Evolutionary conservation across 192 early-diverging fungal genomes (phyloP).

Genomic region (Backusella morwellensis): DNA sequence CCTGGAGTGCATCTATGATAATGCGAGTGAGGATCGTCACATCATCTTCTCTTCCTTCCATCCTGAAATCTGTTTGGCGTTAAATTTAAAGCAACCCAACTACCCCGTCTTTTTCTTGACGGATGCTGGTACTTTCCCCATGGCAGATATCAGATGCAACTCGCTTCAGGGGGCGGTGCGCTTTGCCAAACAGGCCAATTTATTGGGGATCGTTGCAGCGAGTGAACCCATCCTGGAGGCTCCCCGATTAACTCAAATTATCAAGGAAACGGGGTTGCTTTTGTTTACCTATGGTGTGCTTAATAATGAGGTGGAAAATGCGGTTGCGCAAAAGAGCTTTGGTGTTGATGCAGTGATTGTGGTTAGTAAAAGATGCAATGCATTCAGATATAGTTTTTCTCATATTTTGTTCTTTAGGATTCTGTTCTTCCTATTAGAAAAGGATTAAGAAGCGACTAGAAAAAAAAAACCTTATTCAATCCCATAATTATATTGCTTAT

Average conservation of each 20-base stretch:
- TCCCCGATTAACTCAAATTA: conserved; percentile 64
- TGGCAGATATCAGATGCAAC: conserved; percentile 80
- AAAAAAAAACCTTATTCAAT: not conserved
- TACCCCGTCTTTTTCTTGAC: conserved; percentile 91
- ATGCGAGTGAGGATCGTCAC: conserved; percentile 54
- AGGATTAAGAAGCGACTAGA: not conserved
- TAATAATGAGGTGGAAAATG: conserved; percentile 73
- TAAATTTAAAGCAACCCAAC: conserved; percentile 82
- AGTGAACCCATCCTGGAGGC: conserved; percentile 73
- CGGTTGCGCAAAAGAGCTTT: conserved; percentile 63
- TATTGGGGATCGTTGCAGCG: conserved; percentile 80
- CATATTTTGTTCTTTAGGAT: not conserved
- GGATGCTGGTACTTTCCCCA: conserved; percentile 68
- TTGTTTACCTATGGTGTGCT: conserved; percentile 80
- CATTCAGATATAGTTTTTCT: not conserved
- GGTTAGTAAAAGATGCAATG: conserved; percentile 28
- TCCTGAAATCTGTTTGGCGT: conserved; percentile 79
- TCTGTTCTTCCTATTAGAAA: conserved; percentile 6
- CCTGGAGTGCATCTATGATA: conserved; percentile 71
- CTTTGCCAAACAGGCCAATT: conserved; percentile 67
- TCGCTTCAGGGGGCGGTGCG: conserved; percentile 74
- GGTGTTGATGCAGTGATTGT: conserved; percentile 89
- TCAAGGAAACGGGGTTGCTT: conserved; percentile 66
- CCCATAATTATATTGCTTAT: not conserved
- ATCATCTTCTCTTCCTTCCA: conserved; percentile 94